Base-by-base conservation (phyloP, 202 grass and related monocot species). In the Digitaria exilis region DNA sequence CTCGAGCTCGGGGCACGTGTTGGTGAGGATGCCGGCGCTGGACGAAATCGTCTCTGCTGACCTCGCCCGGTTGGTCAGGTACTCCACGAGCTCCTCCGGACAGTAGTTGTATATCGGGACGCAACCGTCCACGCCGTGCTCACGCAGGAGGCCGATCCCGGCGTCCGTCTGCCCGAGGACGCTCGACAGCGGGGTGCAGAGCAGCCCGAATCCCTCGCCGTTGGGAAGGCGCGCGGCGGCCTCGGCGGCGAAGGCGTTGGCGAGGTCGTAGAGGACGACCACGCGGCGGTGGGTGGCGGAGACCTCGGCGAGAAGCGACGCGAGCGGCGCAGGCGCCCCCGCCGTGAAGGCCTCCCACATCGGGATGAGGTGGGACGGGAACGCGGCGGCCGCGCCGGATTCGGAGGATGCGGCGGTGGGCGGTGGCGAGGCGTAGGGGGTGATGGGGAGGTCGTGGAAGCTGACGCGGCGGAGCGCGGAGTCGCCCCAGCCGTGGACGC, bases 191-290 rank as follows among this genome's bases (percentile, higher is more conserved):
- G 84, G 31, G 21, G 46, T 6, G 67, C 69, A 58, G 9, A 28
- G 2, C 6, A 87, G 65, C 24, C 0, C 14, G 75, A 71, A 91
- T 26, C 75, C 62, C 62, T 91, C 89, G 5, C 35, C 50, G 45
- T 91, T 87, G 68, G 75, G 80, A 37, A 91, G 60, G 17, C 59
- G 49, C 55, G 80, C 80, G 32, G 80, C 80, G 65, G 49, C 80
- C 28, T 44, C 73, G 34, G 67, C 80, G 30, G 41, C 89, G 73
- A 91, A 91, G 19, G 52, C 70, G 16, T 42, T 6, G 1, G 70
- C 5, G 3, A 6, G 0, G 41, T 87, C 84, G 11, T 71, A 71
- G n/a, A 84, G 48, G 69, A 84, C 69, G 14, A 60, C 57, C 4
- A 60, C 57, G 25, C 57, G 57, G 57, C 57, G 57, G 57, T 28